Evolutionary conservation across 2,329 filamentous ascomycete species (phyloP).

Genomic region (Chaetomium sp.): DNA sequence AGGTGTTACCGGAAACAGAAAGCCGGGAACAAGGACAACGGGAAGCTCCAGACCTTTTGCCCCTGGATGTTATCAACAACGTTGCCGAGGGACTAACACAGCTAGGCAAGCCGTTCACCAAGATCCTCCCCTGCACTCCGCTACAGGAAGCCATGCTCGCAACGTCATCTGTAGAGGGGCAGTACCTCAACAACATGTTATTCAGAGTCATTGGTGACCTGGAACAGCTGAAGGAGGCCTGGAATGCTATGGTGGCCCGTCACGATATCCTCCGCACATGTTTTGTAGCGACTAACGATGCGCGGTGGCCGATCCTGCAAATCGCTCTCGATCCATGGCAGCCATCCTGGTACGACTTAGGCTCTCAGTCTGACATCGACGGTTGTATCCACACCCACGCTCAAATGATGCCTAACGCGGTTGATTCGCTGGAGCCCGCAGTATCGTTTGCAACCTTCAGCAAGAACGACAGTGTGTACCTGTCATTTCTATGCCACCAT

Average conservation of each 20-base stretch:
- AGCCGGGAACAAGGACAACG: accelerated
- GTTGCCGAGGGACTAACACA: conserved; percentile 41
- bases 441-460: conserved; percentile 49
- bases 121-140: conserved; percentile 78
- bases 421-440: conserved; percentile 51
- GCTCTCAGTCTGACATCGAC: conserved; percentile 38
- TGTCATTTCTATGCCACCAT: conserved; percentile 68
- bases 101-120: conserved; percentile 46
- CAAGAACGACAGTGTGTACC: conserved; percentile 39
- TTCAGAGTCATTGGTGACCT: conserved; percentile 60
- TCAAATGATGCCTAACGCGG: conserved; percentile 41
- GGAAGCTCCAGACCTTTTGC: conserved; percentile 23
- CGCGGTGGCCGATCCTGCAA: conserved; percentile 68
- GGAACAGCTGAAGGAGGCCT: conserved; percentile 57
- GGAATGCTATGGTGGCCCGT: conserved; percentile 62
- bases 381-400: conserved; percentile 46
- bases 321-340: conserved; percentile 59
- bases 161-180: conserved; percentile 47
- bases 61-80: conserved; percentile 35
- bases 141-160: conserved; percentile 87
- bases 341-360: conserved; percentile 46
- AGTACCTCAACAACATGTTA: conserved; percentile 74
- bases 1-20: conserved; percentile 32
- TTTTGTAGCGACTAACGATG: conserved; percentile 67
- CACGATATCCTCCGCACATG: conserved; percentile 79